These are phyloP conservation scores for Eutrema heterophyllum DNA, from an alignment of 345 rosid genomes.

Conservation along the genomic window DNA sequence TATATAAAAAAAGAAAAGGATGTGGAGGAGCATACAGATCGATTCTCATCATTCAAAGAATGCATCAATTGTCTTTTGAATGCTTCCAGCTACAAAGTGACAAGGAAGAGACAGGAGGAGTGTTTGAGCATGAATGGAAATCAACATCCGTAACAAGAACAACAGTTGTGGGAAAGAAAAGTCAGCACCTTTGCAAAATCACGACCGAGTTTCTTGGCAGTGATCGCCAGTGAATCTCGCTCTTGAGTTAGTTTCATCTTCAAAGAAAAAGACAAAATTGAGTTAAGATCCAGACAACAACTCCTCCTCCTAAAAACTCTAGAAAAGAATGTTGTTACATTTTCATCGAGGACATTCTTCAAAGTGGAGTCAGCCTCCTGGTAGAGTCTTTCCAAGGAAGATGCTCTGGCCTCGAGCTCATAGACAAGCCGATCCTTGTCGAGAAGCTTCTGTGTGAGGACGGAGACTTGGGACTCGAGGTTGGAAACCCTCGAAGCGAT, in stretches of 20 bases:
- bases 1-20: neutral
- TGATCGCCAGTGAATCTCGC: slow-evolving; percentile 65
- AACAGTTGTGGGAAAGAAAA: neutral
- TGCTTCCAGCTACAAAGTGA: slow-evolving; percentile 70
- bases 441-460: slow-evolving; percentile 41
- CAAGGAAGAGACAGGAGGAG: neutral
- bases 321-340: slow-evolving; percentile 33
- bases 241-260: slow-evolving; percentile 72
- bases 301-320: too few species aligned
- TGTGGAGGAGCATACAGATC: slow-evolving; percentile 40
- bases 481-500: slow-evolving; percentile 85
- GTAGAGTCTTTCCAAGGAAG: slow-evolving; percentile 44
- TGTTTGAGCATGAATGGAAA: too few species aligned
- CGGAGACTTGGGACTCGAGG: slow-evolving; percentile 62
- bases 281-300: too few species aligned
- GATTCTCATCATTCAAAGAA: slow-evolving; percentile 70
- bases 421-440: slow-evolving; percentile 63
- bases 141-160: neutral
- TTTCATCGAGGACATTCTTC: slow-evolving; percentile 56
- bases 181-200: slow-evolving; percentile 64
- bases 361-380: slow-evolving; percentile 57
- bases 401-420: slow-evolving; percentile 54
- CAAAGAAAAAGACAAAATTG: neutral
- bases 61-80: slow-evolving; percentile 94
- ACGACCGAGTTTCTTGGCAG: slow-evolving; percentile 77